Base-by-base conservation (phyloP, 768 basidiomycete genomes). In the Dentipellis fragilis region DNA sequence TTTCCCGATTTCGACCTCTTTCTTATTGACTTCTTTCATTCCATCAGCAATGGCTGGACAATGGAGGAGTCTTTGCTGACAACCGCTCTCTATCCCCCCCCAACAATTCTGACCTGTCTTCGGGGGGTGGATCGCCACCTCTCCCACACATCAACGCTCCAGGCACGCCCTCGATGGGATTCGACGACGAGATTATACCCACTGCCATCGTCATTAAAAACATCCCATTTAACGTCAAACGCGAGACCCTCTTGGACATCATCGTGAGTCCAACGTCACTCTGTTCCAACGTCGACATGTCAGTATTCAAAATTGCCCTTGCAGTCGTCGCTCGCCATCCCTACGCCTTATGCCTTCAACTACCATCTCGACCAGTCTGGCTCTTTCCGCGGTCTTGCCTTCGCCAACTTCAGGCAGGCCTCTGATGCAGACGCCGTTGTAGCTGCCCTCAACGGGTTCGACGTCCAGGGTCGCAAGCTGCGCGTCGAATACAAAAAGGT, bases 201-300 rank as follows among this genome's bases (percentile, higher is more conserved):
- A 98, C 94, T 10, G 96, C 96, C 54, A 97, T 99, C 66, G 96
- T 99, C 68, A 97, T 99, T 72, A 99, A 99, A 83, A 97, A 97
- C 77, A 99, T 99, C 75, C 95, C 95, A 62, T 99, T 99, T 79
- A 93, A 93, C 65, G 93, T 97, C 62, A 91, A 93, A 74, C 86
- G 91, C 67, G 95, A 98, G 74, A 91, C 91, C 46, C 81, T 99
- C 63, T 84, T 98, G 66, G 87, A 89, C 74, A 93, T 97, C 69
- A 98, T 99, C 69, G 94, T 95, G 56, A 61, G 91, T 81, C 49
- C 51, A 61, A 55, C 54, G 46, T 50, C 60, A 40, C 42, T 16
- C 9, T 54, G 23, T 29, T 12, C 46, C 52, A 29, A 23, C 46
- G n/a, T n/a, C n/a, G 49, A 53, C 21, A 45, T 59, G 57, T 51